A percentile compares a stretch with the other conserved stretches of the same genome.
Conservation (phyloP, 257 asterid species). For the Primulina tabacum region DNA sequence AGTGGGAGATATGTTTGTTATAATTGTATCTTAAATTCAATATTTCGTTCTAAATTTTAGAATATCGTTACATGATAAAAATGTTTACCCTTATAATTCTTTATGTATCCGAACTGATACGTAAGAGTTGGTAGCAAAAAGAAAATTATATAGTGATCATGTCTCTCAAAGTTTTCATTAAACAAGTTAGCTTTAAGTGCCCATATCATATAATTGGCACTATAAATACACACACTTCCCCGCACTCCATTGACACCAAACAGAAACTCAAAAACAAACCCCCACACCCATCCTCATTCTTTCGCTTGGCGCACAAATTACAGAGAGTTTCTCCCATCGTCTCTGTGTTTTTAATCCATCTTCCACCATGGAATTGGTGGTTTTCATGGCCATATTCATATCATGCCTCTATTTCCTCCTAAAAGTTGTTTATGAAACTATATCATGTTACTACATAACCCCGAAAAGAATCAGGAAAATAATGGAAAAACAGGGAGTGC, state of each 20-base stretch:
- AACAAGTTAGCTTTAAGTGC: not conserved
- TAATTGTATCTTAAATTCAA: too few relatives aligned
- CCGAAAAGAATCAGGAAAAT: slow-evolving; percentile 74
- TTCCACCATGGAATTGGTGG: slow-evolving; percentile 37
- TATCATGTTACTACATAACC: slow-evolving; percentile 58
- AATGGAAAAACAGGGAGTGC: slow-evolving; percentile 84
- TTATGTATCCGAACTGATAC: too few relatives aligned
- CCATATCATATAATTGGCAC: slow-evolving; percentile 25
- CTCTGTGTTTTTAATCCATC: not conserved
- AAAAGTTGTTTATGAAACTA: slow-evolving; percentile 42
- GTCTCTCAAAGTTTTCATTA: not conserved
- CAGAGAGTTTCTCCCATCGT: slow-evolving; percentile 1
- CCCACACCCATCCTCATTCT: not conserved
- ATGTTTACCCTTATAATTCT: too few relatives aligned
- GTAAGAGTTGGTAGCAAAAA: too few relatives aligned
- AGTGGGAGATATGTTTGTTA: too few relatives aligned
- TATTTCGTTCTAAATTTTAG: too few relatives aligned
- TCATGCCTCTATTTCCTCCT: slow-evolving; percentile 25
- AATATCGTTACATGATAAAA: too few relatives aligned
- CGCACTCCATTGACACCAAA: slow-evolving; percentile 17
- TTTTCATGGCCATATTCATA: slow-evolving; percentile 21
- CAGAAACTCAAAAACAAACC: not conserved
- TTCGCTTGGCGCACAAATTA: not conserved
- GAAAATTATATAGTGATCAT: too few relatives aligned
- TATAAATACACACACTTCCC: slow-evolving; percentile 28